Conservation (phyloP, 495 filamentous ascomycete species). For the Pyrenula aspistea region DNA sequence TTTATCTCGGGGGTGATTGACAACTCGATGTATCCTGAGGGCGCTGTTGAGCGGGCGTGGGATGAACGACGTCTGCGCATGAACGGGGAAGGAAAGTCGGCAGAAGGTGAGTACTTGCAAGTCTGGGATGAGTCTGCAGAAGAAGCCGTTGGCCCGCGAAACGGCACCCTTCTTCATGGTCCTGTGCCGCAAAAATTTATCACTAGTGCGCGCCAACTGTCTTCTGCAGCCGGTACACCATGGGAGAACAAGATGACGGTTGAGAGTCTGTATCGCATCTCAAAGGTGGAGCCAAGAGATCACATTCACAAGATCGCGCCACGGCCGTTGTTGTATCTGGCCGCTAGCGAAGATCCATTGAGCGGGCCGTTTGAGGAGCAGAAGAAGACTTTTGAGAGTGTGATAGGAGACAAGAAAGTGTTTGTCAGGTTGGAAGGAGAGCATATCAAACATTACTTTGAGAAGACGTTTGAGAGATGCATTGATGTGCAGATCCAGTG, state of each 20-base stretch:
- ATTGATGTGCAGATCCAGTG: conserved; percentile 3
- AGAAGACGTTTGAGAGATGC: conserved; percentile 4
- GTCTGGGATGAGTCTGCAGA: conserved; percentile 1
- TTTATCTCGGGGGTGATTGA: conserved; percentile 6
- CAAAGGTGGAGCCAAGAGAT: conserved; percentile 5
- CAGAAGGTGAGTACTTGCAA: not conserved
- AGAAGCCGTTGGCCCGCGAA: conserved; percentile 1
- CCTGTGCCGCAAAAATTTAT: conserved; percentile 3
- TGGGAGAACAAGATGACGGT: conserved; percentile 6
- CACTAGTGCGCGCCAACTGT: not conserved
- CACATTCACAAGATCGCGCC: conserved; percentile 3
- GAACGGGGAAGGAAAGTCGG: not conserved
- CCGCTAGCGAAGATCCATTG: conserved; percentile 3
- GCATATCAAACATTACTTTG: conserved; percentile 2
- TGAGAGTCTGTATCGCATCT: conserved; percentile 4
- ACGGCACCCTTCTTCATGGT: not conserved
- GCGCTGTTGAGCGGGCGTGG: not conserved
- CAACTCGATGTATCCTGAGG: not conserved
- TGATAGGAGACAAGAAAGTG: conserved; percentile 3
- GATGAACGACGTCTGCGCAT: not conserved
- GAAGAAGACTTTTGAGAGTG: conserved; percentile 2
- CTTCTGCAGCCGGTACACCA: conserved; percentile 1
- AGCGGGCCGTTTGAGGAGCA: conserved; percentile 5
- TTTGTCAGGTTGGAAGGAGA: conserved; percentile 8
- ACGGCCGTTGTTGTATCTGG: conserved; percentile 3